Conservation (phyloP, 768 basidiomycete species). For the Cubamyces lactineus region DNA sequence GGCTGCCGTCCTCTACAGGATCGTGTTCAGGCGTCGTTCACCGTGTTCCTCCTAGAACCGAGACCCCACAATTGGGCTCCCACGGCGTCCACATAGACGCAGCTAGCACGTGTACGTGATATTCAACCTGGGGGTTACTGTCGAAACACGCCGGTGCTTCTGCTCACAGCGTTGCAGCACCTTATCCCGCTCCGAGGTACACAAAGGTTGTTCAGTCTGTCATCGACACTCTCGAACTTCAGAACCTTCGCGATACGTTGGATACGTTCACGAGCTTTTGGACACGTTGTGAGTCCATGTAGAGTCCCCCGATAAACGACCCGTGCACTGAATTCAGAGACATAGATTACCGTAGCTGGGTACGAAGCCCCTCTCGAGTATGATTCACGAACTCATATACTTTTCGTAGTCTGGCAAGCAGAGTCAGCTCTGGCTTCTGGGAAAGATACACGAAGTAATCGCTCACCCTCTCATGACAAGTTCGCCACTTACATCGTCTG, state of each 20-base stretch:
- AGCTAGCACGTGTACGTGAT: too few species aligned
- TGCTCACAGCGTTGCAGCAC: slow-evolving; percentile 39
- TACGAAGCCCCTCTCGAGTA: slow-evolving; percentile 32
- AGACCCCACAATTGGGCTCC: slow-evolving; percentile 61
- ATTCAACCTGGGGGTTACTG: too few species aligned
- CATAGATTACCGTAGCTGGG: slow-evolving; percentile 75
- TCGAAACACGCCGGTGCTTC: too few species aligned
- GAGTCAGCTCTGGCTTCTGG: slow-evolving; percentile 78
- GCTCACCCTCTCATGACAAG: not conserved
- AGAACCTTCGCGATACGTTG: slow-evolving; percentile 66
- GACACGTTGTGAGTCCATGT: slow-evolving; percentile 64
- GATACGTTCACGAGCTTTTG: slow-evolving; percentile 69
- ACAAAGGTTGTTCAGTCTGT: slow-evolving; percentile 60
- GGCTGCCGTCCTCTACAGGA: too few species aligned
- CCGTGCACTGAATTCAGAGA: too few species aligned
- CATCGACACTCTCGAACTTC: slow-evolving; percentile 65
- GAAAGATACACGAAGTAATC: slow-evolving; percentile 63
- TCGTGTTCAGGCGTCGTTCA: too few species aligned
- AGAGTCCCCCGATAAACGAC: too few species aligned
- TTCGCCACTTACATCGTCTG: not conserved
- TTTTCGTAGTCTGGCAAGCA: slow-evolving; percentile 63
- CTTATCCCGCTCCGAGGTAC: slow-evolving; percentile 62
- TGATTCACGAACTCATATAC: not conserved
- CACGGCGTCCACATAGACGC: too few species aligned
- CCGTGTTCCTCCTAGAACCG: slow-evolving; percentile 59